A percentile compares a stretch with the other conserved stretches of the same genome.
Conservation (phyloP, 1,284 basidiomycete genomes). For the Ganoderma lucidum region DNA sequence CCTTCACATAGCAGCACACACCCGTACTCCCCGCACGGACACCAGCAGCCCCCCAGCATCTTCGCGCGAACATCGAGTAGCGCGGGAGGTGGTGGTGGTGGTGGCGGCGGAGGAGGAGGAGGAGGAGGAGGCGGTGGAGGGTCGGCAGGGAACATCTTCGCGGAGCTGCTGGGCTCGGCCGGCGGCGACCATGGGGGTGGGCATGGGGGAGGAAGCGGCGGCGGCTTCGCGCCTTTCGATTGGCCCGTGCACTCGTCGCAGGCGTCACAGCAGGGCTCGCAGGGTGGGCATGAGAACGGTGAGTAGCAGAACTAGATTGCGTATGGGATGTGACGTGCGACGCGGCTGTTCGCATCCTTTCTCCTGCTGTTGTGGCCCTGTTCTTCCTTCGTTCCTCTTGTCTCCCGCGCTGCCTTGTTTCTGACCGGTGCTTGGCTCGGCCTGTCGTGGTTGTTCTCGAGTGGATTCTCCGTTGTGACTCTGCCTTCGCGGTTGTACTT, state of each 20-base stretch:
- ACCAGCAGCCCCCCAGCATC: conserved; percentile 27
- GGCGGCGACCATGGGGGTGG: conserved; percentile 27
- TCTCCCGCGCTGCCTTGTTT: not conserved
- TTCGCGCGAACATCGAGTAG: conserved; percentile 21
- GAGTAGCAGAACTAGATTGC: conserved; percentile 17
- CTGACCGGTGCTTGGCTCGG: not conserved
- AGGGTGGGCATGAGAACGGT: conserved; percentile 34
- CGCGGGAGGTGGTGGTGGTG: conserved; percentile 16
- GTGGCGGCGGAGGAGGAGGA: conserved; percentile 9
- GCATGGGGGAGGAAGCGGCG: conserved; percentile 3
- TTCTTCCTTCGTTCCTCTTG: not conserved
- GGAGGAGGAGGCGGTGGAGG: conserved; percentile 3
- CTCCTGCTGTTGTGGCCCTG: not conserved
- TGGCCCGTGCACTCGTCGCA: conserved; percentile 39
- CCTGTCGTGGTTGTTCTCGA: not conserved
- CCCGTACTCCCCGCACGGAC: conserved; percentile 31
- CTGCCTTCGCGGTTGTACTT: not conserved
- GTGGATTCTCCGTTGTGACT: not conserved
- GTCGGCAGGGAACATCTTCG: conserved; percentile 30
- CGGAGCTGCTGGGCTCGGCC: conserved; percentile 33
- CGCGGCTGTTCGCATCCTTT: not conserved
- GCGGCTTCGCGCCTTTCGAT: conserved; percentile 36
- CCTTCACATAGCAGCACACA: conserved; percentile 11
- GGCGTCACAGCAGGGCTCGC: conserved; percentile 28
- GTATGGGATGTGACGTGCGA: not conserved